Conservation (phyloP, 164 flowering plant species). For the Vitis rotundifolia region DNA sequence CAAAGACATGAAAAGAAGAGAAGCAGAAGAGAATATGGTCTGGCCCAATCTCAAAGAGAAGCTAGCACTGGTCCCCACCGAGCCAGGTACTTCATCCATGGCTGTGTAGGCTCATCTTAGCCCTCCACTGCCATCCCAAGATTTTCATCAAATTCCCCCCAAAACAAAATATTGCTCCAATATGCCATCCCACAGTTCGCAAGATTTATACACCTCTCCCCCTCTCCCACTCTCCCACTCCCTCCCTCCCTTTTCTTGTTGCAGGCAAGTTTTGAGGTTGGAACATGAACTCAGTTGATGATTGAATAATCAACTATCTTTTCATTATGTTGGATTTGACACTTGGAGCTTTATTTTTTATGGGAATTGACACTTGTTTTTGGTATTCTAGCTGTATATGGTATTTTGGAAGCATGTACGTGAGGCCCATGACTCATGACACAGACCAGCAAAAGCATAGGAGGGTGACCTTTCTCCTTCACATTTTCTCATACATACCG, state of each 20-base stretch:
- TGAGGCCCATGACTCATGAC: no score
- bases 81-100: slow-evolving; percentile 49
- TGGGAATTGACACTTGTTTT: background rate
- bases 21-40: slow-evolving; percentile 48
- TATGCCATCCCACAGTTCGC: no score
- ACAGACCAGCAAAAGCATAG: no score
- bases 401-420: no score
- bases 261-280: slow-evolving; percentile 8
- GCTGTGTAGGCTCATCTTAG: slow-evolving; percentile 7
- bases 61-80: slow-evolving; percentile 48
- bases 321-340: slow-evolving; percentile 7
- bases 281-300: background rate
- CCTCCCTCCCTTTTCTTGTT: no score
- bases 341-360: background rate
- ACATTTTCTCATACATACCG: no score
- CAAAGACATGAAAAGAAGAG: slow-evolving; percentile 58
- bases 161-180: background rate
- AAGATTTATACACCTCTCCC: no score
- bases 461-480: no score
- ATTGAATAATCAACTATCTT: slow-evolving; percentile 9
- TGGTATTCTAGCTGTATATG: no score
- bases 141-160: background rate
- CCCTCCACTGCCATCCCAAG: background rate
- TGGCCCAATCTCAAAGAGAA: slow-evolving; percentile 53
- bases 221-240: no score